These are phyloP conservation scores for Olyra latifolia DNA, from an alignment of 176 grass and related monocot species.

Conservation along the genomic window DNA sequence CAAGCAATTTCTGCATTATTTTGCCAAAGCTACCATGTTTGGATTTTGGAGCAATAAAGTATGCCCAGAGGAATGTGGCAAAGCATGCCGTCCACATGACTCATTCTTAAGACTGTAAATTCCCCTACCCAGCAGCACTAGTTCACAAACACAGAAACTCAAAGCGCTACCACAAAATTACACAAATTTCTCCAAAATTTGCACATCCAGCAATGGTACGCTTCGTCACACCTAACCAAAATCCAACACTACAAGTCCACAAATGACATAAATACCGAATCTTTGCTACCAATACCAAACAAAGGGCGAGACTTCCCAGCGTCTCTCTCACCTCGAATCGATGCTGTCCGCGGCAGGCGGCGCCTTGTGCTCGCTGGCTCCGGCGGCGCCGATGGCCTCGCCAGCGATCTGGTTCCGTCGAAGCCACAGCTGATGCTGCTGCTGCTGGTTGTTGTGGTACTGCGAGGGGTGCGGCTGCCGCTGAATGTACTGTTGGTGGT, in stretches of 20 bases:
- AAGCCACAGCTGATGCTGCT: slow-evolving; percentile 65
- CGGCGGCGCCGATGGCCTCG: slow-evolving; percentile 32
- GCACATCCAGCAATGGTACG: not conserved
- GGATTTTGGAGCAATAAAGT: not conserved
- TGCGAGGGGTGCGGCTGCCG: slow-evolving; percentile 38
- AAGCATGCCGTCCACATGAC: not conserved
- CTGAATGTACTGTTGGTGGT: slow-evolving; percentile 57
- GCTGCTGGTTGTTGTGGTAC: slow-evolving; percentile 38
- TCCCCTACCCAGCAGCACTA: not conserved
- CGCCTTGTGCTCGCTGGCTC: slow-evolving; percentile 20
- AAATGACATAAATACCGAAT: slow-evolving; percentile 5
- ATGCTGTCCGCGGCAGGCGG: slow-evolving; percentile 33
- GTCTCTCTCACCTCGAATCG: slow-evolving; percentile 55
- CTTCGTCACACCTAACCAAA: not conserved
- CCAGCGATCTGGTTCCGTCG: slow-evolving; percentile 49
- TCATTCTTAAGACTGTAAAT: not conserved
- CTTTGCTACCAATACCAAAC: not conserved
- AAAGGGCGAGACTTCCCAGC: not conserved
- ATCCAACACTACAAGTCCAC: not conserved
- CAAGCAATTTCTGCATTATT: not conserved
- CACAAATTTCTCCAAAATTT: not conserved
- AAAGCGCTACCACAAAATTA: not conserved
- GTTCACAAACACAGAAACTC: slow-evolving; percentile 2
- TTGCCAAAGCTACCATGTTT: not conserved
- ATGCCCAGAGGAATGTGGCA: not conserved